Evolutionary conservation across 331 rosid species (phyloP).

Genomic region (Cydonia oblonga): DNA sequence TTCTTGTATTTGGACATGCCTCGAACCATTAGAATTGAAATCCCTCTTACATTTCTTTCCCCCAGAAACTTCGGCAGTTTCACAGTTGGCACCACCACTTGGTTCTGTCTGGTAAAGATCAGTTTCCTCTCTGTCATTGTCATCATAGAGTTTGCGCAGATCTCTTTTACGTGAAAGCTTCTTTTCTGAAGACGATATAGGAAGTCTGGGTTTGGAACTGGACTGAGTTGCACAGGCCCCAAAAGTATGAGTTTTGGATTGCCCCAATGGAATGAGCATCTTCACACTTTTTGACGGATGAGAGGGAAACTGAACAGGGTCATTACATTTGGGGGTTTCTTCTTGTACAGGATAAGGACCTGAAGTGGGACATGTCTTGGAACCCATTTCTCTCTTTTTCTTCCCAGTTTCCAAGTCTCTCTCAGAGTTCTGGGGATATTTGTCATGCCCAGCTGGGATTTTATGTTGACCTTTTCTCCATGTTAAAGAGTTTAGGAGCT

Average conservation of each 20-base stretch:
- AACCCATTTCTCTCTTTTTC: conserved; percentile 20
- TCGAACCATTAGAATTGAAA: conserved; percentile 13
- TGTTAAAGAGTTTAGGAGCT: conserved; percentile 44
- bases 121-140: conserved; percentile 4
- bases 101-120: conserved; percentile 19
- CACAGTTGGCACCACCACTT: conserved; percentile 15
- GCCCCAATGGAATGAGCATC: conserved; percentile 13
- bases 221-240: conserved; percentile 13
- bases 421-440: conserved; percentile 14
- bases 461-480: conserved; percentile 38
- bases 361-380: conserved; percentile 17
- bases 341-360: conserved; percentile 15
- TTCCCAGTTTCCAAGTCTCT: conserved; percentile 25
- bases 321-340: conserved; percentile 13
- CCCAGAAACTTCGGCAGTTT: conserved; percentile 18
- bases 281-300: conserved; percentile 16
- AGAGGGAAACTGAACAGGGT: conserved; percentile 11
- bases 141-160: conserved; percentile 7
- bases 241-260: conserved; percentile 4
- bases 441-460: conserved; percentile 14
- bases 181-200: conserved; percentile 15
- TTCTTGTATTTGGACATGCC: conserved; percentile 18
- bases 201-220: conserved; percentile 1
- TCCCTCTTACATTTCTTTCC: conserved; percentile 33
- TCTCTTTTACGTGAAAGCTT: conserved; percentile 23